Evolutionary conservation across 2,329 filamentous ascomycete species (phyloP), one percentile per base, ranked within the genome.

Genomic region (Fusarium gaditjirri): DNA sequence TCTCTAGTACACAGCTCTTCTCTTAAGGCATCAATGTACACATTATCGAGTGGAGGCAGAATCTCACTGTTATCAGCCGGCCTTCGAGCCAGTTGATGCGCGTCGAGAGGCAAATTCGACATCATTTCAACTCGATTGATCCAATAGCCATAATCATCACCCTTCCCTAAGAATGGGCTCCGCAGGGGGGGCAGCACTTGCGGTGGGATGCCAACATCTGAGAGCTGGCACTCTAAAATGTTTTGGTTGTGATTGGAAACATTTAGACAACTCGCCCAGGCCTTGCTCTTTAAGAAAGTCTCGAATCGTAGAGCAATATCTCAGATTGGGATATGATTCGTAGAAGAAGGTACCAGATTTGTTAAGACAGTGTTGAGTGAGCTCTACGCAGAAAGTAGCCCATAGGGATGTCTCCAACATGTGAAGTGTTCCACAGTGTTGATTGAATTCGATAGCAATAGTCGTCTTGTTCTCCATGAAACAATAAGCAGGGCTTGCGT

Each of bases 401-500:
- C 73, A 75, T 27, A 61, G 53, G 10, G 43, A 12, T 12, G 72
- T 72, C 25, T 63, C 60, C 8, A 42, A 46, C n/a, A 56, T 33
- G 25, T 71, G 13, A 3, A 75, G 63, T 36, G 68, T 72, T 27
- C 71, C 65, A 12, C 57, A 75, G 47, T 75, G 73, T 35, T 75
- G 68, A 12, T 65, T 72, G 35, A 75, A 68, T 39, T 54, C 36
- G 17, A 75, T 54, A 35, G 21, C 47, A 19, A 54, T n/a, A 21
- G 36, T 23, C 11, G 41, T 12, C 14, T 44, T 19, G 16, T 25
- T 31, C 6, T 42, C 38, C 13, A 33, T 39, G 29, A 75, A 63
- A 17, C 52, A 31, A 49, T 75, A 75, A 19, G 71, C 63, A n/a
- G 68, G 60, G 13, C 49, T 52, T 31, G 52, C 47, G 31, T 49